Base-by-base conservation (phyloP, 495 filamentous ascomycete species). In the Aspergillus olivimuriae region DNA sequence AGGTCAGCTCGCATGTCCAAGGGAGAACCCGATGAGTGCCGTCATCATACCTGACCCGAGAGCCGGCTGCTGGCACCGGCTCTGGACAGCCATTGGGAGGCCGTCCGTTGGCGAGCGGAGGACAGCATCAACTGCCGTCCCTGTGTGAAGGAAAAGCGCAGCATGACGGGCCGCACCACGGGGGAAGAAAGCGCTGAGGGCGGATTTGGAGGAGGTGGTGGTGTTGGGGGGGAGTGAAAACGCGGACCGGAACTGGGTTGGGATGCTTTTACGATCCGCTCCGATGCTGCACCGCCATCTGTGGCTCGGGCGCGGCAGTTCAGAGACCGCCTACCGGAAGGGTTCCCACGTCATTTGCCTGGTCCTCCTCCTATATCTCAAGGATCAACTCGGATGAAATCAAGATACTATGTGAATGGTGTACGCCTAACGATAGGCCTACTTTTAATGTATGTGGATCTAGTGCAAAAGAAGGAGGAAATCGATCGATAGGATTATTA, bases 111-210 rank as follows among this genome's bases (percentile, higher is more conserved):
- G 57, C 66, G 66, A 61, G 54, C 55, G 43, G 66, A 60, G 49
- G 57, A 58, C 41, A 63, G 62, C 61, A 72, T 56, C 53, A 70
- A 48, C 50, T 65, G 67, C 55, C 67, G 68, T 53, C 65, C 60
- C 55, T 62, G 61, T 50, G 62, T 52, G 64, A 69, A 60, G 54
- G 68, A 69, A 42, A 62, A 67, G 60, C 70, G 68, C 68, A 73
- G 70, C 70, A 73, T 73, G 53, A 58, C 61, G 62, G 60, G 65
- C 70, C 57, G 60, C 69, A 65, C 61, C 60, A 63, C 67, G 62
- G 60, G 57, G 59, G 55, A 55, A 44, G 43, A 46, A 46, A 54
- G 55, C 44, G 43, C 50, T 51, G 43, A 42, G 52, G 53, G 61
- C 46, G 59, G 48, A 46, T 53, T 53, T 36, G 43, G 42, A 52